Evolutionary conservation across 2,329 filamentous ascomycete genomes (phyloP), one percentile per base, ranked within the genome.

Genomic region (Apiospora phragmitis): DNA sequence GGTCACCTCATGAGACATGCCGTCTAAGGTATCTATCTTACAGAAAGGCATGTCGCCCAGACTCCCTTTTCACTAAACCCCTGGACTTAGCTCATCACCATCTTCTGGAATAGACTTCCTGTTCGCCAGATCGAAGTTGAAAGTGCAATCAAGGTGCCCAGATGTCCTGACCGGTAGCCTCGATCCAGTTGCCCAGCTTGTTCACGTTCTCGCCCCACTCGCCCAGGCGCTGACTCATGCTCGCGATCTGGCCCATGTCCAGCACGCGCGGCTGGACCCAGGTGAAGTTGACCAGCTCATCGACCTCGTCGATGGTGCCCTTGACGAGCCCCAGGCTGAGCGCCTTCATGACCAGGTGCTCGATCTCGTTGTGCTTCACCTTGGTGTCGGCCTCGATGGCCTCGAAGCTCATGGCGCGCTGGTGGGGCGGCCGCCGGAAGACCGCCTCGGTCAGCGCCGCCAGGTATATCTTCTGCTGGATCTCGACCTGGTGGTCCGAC

Each of bases 311-410:
- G 77, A 99, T 98, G 70, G 93, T 96, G 65, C 96, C 96, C 75
- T 92, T 90, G 75, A 99, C 85, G 76, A 99, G 86, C 0, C 96
- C 96, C 76, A 99, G 83, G 79, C 95, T 98, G 77, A 99, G 84
- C n/a, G 96, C 96, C 87, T 98, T 98, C 96, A 99, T 99, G 78
- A 99, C 93, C 74, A 99, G 85, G 81, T 98, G 95, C 87, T 99
- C 96, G 76, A 99, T 98, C 85, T 98, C 94, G 77, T 96, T 91
- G 3, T 91, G 90, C 76, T 91, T 89, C 68, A 99, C 95, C 83
- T 97, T 97, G 4, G 96, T 99, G 85, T 98, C 95, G 75, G 92
- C 88, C 6, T 93, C 90, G 78, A 99, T 98, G 67, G 94, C 93
- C 68, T 87, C 85, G 83, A 99, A 99, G 5, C 93, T 93, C 92